A percentile compares a stretch with the other conserved stretches of the same genome.
These are phyloP conservation scores for Camellia sinensis DNA, from an alignment of 148 eudicot genomes.

Conservation along the genomic window DNA sequence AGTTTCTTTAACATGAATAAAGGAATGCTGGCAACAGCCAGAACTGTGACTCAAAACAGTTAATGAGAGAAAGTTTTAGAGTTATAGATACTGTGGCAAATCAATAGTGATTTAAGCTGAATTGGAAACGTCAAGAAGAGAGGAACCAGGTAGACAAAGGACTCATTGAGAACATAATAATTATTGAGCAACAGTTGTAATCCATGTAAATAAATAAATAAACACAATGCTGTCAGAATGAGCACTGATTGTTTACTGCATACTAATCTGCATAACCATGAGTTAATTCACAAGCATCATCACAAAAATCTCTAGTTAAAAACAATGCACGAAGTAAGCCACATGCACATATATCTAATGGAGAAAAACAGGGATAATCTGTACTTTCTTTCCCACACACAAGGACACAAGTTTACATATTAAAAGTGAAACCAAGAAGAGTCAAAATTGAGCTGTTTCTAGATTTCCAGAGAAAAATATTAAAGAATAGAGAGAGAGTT, in stretches of 20 bases:
- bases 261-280: neutral
- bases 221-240: neutral
- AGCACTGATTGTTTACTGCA: neutral
- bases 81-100: neutral
- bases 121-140: neutral
- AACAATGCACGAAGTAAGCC: neutral
- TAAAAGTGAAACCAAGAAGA: neutral
- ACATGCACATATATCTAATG: neutral
- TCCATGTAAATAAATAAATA: neutral
- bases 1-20: neutral
- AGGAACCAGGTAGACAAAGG: neutral
- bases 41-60: neutral
- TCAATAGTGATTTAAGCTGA: neutral
- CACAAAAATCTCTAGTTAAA: neutral
- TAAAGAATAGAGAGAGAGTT: neutral
- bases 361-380: neutral
- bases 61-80: neutral
- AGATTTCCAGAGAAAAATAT: neutral
- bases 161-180: neutral
- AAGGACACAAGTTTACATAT: neutral
- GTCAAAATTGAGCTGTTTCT: neutral
- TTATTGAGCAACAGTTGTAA: neutral
- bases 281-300: conserved; percentile 4
- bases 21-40: neutral
- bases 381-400: neutral